Evolutionary conservation across 2,329 filamentous ascomycete genomes (phyloP), one percentile per base, ranked within the genome.

Genomic region (Nemania sp.): DNA sequence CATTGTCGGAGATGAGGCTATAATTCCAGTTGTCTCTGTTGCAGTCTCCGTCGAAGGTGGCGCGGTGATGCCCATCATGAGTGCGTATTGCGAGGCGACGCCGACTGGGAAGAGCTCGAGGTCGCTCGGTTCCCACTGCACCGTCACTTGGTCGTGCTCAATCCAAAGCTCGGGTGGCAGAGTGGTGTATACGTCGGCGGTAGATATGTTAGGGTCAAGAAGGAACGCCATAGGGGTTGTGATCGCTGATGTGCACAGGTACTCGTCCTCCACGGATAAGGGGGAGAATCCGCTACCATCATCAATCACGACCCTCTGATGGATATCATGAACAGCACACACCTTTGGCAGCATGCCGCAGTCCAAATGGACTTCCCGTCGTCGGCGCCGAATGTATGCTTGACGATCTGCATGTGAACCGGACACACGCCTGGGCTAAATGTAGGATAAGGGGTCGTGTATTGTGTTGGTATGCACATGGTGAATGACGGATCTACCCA

Each of bases 351-450:
- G 34, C 71, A 73, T 18, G 65, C 64, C 54, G 68, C 71, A 1
- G 62, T 67, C 70, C 71, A 74, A 17, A 65, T 46, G 3, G 68
- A 71, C 35, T 59, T 66, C 4, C 52, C 43, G 2, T 54, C 47
- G 4, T 64, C 17, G 3, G 63, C 34, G 10, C 60, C 57, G 10
- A 56, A 68, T 5, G 40, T 58, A 0, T 66, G 65, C 6, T 62
- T 61, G 5, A 67, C 67, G 9, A 74, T 65, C 39, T 21, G 63
- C 71, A 74, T 72, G 32, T 70, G 64, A 5, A 56, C 37, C 1
- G 71, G 72, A 40, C 72, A 74, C 3, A 74, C 61, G 2, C 71
- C 72, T 3, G 70, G 70, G 20, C 71, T 74, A 43, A 73, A 70
- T 9, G 67, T 72, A 13, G 71, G 69, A 49, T 65, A 66, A 1